Evolutionary conservation across 768 basidiomycete species (phyloP), one percentile per base, ranked within the genome.

Genomic region (Tylopilus sp.): DNA sequence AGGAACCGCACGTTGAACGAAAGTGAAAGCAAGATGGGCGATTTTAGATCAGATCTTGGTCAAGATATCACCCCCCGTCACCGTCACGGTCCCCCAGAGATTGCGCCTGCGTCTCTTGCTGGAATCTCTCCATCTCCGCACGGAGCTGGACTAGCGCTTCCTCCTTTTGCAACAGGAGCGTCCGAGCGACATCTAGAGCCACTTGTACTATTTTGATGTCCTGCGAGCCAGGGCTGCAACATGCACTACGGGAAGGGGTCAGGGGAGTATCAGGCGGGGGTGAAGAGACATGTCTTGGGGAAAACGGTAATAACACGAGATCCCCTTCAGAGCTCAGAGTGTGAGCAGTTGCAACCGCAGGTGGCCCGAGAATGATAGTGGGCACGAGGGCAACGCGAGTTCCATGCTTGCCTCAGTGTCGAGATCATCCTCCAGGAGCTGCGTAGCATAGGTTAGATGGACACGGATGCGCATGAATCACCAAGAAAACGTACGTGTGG

Each of bases 331-430:
- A n/a, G n/a, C n/a, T n/a, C n/a, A n/a, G n/a, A n/a, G n/a, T n/a
- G n/a, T n/a, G n/a, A n/a, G n/a, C n/a, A n/a, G n/a, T n/a, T n/a
- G n/a, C n/a, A n/a, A n/a, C 22, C 2, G 68, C 47, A 18, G 61
- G 18, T 10, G 13, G 49, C 3, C 44, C 30, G 6, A 62, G 49
- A 17, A 65, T 36, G n/a, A 60, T 53, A 13, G 61, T 73, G 13
- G 75, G 75, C 42, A 70, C 46, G 11, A 81, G 63, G 79, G 78
- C 6, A 78, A 78, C 4, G 72, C 78, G 5, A 80, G 73, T 41
- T 79, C 78, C 79, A 81, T 79, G 6, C 74, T 75, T 47, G 71
- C 64, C 47, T 77, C 75, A 7, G 69, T 65, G 28, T 73, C 69
- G 15, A 69, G 57, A 10, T 59, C 57, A 10, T 54, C 64, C 10